A percentile compares a stretch with the other conserved stretches of the same genome.
Conservation (phyloP, 202 grass and related monocot genomes). For the Digitaria exilis region DNA sequence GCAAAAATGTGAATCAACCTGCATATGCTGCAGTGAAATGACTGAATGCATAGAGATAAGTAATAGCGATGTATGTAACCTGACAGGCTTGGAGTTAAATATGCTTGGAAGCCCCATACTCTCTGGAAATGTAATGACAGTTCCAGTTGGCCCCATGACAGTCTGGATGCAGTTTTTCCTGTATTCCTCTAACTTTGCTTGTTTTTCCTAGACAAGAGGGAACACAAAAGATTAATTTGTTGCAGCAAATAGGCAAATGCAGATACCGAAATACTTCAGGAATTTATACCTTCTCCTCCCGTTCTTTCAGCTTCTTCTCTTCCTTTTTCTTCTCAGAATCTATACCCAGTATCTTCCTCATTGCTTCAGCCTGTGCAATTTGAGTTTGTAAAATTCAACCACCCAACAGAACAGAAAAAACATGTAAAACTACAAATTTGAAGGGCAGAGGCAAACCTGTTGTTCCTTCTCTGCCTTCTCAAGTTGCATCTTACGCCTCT, state of each 20-base stretch:
- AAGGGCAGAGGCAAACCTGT: conserved; percentile 58
- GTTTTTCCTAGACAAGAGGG: conserved; percentile 60
- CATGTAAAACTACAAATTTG: neutral
- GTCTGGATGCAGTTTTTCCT: conserved; percentile 69
- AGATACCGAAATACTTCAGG: conserved; percentile 8
- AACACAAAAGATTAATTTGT: conserved; percentile 18
- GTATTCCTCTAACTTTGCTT: conserved; percentile 56
- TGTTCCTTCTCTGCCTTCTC: conserved; percentile 88
- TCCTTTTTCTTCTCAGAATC: conserved; percentile 97
- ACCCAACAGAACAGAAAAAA: conserved; percentile 10
- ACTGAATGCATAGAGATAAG: neutral
- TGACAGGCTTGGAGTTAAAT: conserved; percentile 75
- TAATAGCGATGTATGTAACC: conserved; percentile 39
- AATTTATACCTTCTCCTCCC: conserved; percentile 67
- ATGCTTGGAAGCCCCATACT: conserved; percentile 75
- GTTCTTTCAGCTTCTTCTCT: conserved; percentile 94
- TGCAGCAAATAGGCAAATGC: neutral
- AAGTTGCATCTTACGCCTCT: conserved; percentile 99
- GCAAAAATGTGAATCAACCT: conserved; percentile 6
- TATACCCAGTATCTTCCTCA: conserved; percentile 89
- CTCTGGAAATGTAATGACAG: conserved; percentile 76
- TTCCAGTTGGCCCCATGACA: conserved; percentile 72
- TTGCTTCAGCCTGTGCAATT: conserved; percentile 78
- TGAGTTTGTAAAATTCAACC: conserved; percentile 4
- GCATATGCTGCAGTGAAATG: neutral